Percentiles rank a stretch among this genome's conserved stretches.
Conservation (phyloP, 2,329 filamentous ascomycete genomes). For the Hypoxylon sp. region DNA sequence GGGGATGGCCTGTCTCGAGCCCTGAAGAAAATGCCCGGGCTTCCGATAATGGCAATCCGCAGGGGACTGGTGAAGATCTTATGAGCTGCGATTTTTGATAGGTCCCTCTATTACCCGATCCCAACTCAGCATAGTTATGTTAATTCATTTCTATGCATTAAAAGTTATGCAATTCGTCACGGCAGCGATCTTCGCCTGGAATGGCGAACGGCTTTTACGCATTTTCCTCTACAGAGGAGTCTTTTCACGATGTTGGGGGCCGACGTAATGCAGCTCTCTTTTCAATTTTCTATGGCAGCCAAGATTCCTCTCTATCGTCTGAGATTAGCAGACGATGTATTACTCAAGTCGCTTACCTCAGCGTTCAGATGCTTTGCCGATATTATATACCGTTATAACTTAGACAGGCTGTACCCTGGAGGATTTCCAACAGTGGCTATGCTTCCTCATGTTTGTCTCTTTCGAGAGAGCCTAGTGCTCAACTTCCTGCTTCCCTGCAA, state of each 20-base stretch:
- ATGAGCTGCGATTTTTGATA: conserved; percentile 39
- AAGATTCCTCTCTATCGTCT: conserved; percentile 7
- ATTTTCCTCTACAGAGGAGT: conserved; percentile 12
- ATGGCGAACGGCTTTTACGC: conserved; percentile 14
- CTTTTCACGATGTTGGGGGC: conserved; percentile 28
- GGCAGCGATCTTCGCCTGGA: conserved; percentile 29
- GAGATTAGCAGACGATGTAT: conserved; percentile 22
- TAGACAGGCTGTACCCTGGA: conserved; percentile 23
- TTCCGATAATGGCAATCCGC: conserved; percentile 43
- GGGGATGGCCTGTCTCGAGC: conserved; percentile 41
- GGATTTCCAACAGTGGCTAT: conserved; percentile 19
- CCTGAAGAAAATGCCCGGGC: conserved; percentile 40
- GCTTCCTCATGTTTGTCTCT: conserved; percentile 29
- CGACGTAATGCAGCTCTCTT: conserved; percentile 24
- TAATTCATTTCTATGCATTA: conserved; percentile 33
- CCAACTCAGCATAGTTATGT: conserved; percentile 31
- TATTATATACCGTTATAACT: conserved; percentile 26
- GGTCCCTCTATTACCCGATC: conserved; percentile 39
- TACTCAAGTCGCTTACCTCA: conserved; percentile 33
- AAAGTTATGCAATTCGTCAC: conserved; percentile 37
- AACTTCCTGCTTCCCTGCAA: conserved; percentile 28
- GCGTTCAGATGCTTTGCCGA: conserved; percentile 25
- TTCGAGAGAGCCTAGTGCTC: conserved; percentile 24
- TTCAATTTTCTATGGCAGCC: conserved; percentile 5
- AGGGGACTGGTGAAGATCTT: conserved; percentile 42